These are phyloP conservation scores for Coemansia javaensis DNA, from an alignment of 192 early-diverging fungal species.

Conservation along the genomic window DNA sequence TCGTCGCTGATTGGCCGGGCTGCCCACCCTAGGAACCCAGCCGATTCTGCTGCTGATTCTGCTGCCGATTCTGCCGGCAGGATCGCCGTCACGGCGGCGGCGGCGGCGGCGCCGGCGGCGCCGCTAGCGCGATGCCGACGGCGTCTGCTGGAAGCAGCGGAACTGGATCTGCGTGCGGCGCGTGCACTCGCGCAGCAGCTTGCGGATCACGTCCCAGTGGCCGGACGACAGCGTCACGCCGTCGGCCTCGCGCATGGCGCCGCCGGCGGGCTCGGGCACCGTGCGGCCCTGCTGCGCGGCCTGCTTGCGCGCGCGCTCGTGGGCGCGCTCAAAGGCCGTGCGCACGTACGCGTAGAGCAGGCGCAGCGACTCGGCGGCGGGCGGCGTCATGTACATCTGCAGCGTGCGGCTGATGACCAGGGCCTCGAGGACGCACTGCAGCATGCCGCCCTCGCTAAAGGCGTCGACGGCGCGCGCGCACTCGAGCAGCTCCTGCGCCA, in stretches of 20 bases:
- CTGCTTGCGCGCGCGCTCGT: constrained; percentile 32
- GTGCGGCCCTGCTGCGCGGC: constrained; percentile 30
- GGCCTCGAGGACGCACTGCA: constrained; percentile 91
- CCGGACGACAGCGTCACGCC: constrained; percentile 26
- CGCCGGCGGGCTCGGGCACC: constrained; percentile 19
- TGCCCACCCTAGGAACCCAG: too few relatives aligned
- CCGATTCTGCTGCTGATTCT: too few relatives aligned
- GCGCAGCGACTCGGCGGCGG: constrained; percentile 62
- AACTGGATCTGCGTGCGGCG: constrained; percentile 64
- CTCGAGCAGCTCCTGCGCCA: constrained; percentile 77
- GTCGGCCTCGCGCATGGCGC: constrained; percentile 18
- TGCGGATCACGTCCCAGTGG: constrained; percentile 49
- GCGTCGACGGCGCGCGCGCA: constrained; percentile 72
- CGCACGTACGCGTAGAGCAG: constrained; percentile 75
- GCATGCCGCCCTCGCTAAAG: constrained; percentile 87
- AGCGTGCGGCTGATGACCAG: constrained; percentile 85
- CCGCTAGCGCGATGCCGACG: not conserved
- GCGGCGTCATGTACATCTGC: constrained; percentile 65
- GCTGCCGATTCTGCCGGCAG: too few relatives aligned
- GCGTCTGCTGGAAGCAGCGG: constrained; percentile 54
- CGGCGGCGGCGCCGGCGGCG: not conserved
- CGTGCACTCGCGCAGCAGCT: constrained; percentile 54
- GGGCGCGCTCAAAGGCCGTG: constrained; percentile 52
- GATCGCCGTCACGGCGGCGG: too few relatives aligned
- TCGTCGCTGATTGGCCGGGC: too few relatives aligned